Percentiles rank a stretch among this genome's conserved stretches.
These are phyloP conservation scores for Verticillium alfalfae DNA, from an alignment of 2,329 filamentous ascomycete species.

Conservation along the genomic window DNA sequence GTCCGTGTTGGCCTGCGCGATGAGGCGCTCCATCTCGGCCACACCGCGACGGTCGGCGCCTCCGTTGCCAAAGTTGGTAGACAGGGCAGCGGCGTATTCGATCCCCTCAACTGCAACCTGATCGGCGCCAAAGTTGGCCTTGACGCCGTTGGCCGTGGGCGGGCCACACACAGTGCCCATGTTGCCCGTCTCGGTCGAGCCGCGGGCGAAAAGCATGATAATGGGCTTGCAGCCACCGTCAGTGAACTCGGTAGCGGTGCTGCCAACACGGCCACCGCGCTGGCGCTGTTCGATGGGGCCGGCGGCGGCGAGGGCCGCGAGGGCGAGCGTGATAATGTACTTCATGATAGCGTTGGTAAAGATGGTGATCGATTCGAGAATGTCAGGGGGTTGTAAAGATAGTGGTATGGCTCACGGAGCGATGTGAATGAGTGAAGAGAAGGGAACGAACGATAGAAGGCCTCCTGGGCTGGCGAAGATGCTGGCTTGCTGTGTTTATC, in stretches of 20 bases:
- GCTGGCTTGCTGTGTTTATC: not conserved
- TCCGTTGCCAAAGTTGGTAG: conserved; percentile 21
- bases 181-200: conserved; percentile 13
- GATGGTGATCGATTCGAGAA: not conserved
- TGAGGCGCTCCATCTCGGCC: conserved; percentile 22
- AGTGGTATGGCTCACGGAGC: not conserved
- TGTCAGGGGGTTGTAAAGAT: not conserved
- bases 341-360: conserved; percentile 9
- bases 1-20: conserved; percentile 25
- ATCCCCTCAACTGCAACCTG: conserved; percentile 18
- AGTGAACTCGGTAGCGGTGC: conserved; percentile 16
- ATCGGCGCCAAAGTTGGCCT: conserved; percentile 11
- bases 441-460: conserved; percentile 4
- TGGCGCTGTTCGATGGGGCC: conserved; percentile 10
- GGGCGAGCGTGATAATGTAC: conserved; percentile 6
- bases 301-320: conserved; percentile 9
- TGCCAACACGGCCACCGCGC: conserved; percentile 8
- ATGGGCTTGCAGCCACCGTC: conserved; percentile 16
- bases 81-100: conserved; percentile 26
- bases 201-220: conserved; percentile 18
- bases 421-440: not conserved
- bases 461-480: conserved; percentile 8
- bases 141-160: conserved; percentile 13
- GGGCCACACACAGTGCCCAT: conserved; percentile 15
- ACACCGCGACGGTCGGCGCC: conserved; percentile 25